These are phyloP conservation scores for Curvularia sp. DNA, from an alignment of 2,329 filamentous ascomycete genomes.

Conservation along the genomic window DNA sequence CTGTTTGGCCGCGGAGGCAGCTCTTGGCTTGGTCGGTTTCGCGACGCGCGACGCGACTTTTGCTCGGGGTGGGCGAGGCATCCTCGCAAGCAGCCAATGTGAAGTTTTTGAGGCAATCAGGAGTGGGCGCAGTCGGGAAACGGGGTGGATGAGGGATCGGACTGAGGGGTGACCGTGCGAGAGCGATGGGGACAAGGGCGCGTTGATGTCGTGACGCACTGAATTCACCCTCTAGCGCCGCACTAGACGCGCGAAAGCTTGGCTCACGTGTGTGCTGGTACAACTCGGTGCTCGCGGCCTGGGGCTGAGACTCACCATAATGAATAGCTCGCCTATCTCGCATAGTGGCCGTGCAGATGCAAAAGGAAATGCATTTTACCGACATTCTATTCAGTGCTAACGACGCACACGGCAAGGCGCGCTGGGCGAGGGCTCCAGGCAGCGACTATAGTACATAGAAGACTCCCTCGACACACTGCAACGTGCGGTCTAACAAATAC, in stretches of 20 bases:
- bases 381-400: neutral
- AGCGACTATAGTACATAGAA: neutral
- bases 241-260: slow-evolving; percentile 20
- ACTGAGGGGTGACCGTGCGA: slow-evolving; percentile 13
- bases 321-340: neutral
- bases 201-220: slow-evolving; percentile 23
- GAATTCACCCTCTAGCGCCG: slow-evolving; percentile 22
- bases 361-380: no score
- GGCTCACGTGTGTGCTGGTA: slow-evolving; percentile 16
- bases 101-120: neutral
- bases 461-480: neutral
- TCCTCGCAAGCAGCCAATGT: slow-evolving; percentile 23
- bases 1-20: slow-evolving; percentile 31
- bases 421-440: neutral
- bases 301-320: neutral
- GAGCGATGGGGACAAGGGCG: slow-evolving; percentile 15
- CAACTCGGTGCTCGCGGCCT: neutral
- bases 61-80: slow-evolving; percentile 49
- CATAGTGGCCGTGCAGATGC: no score
- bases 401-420: neutral
- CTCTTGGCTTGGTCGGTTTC: slow-evolving; percentile 28
- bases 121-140: slow-evolving; percentile 17
- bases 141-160: slow-evolving; percentile 8
- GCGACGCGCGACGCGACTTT: slow-evolving; percentile 49
- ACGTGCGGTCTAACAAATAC: neutral